Percentiles rank a stretch among this genome's conserved stretches.
Evolutionary conservation across 257 asterid species (phyloP).

Genomic region (Nicotiana paniculata): DNA sequence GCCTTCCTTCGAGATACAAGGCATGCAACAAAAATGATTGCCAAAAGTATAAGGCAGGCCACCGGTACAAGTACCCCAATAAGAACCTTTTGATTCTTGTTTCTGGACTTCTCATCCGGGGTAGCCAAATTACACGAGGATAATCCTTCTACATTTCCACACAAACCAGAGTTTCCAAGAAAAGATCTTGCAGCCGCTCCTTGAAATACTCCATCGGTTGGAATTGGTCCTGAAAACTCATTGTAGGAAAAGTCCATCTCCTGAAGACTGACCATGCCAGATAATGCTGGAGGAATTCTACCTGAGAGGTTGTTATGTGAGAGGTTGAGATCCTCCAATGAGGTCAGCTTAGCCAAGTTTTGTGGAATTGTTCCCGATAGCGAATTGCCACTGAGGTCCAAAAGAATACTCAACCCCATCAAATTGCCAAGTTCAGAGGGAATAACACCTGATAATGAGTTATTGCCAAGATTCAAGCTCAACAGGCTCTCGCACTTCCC

Average conservation of each 20-base stretch:
- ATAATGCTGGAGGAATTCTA: slow-evolving; percentile 44
- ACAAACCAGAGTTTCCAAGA: slow-evolving; percentile 48
- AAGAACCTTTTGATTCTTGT: slow-evolving; percentile 34
- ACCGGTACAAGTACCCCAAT: slow-evolving; percentile 41
- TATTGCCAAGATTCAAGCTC: slow-evolving; percentile 46
- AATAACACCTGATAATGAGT: slow-evolving; percentile 47
- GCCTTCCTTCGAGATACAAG: slow-evolving; percentile 28
- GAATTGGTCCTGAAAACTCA: slow-evolving; percentile 59
- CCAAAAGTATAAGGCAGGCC: slow-evolving; percentile 34
- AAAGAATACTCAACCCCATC: slow-evolving; percentile 28
- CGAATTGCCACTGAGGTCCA: slow-evolving; percentile 63
- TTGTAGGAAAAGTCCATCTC: slow-evolving; percentile 61
- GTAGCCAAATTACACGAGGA: slow-evolving; percentile 31
- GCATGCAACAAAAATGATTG: slow-evolving; percentile 22
- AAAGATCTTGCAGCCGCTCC: slow-evolving; percentile 39
- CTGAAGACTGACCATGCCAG: slow-evolving; percentile 50
- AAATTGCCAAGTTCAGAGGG: slow-evolving; percentile 56
- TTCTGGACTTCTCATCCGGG: slow-evolving; percentile 24
- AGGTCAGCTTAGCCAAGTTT: slow-evolving; percentile 39
- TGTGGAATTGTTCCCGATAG: slow-evolving; percentile 59
- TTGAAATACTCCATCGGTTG: slow-evolving; percentile 34
- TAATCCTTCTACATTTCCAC: slow-evolving; percentile 61
- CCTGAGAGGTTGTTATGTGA: slow-evolving; percentile 66
- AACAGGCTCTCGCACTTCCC: slow-evolving; percentile 33
- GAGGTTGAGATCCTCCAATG: slow-evolving; percentile 53